Base-by-base conservation (phyloP, 73 alveolate genomes). In the Uronychia setigera region DNA sequence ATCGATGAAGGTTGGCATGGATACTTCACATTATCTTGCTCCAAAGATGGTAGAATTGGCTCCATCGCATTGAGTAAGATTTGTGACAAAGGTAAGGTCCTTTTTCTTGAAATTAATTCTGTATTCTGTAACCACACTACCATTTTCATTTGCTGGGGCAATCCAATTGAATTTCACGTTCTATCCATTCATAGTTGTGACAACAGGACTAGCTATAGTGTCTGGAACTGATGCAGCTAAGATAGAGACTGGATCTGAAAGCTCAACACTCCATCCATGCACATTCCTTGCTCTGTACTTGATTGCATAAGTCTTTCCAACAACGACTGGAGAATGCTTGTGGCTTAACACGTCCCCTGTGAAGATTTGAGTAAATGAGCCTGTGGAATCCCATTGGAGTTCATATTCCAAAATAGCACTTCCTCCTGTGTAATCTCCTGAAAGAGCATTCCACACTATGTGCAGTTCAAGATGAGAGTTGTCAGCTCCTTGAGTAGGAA, bases 201-300 rank as follows among this genome's bases (percentile, higher is more conserved):
- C 30, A 5, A 67, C 79, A 13, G 79, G 79, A 30, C 14, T 1
- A 26, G 79, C 14, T 0, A 59, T 33, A 58, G 67, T 19, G 13
- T 76, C 81, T 28, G 81, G 81, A 9, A 76, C 59, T 1, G 81
- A 26, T 1, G 81, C 81, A 25, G 81, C 81, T 9, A 76, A 30
- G 28, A 76, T 76, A 9, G 81, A 13, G 5, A 81, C 80, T 13
- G 87, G 35, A n/a, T 75, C 90, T 29, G 94, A 88, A 46, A 34
- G 29, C 57, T n/a, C 59, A 29, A 57, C 90, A n/a, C 84, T 86
- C 87, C 87, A 86, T 33, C 94, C 94, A 81, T 88, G 86, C 26
- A 88, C 81, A 78, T 88, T 88, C 32, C 84, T 35, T 1, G 90
- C 94, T 74, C 90, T 74, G 83, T 81, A 88, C 76, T 81, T 74